Conservation (phyloP, 2,329 filamentous ascomycete species). For the Colletotrichum higginsianum region DNA sequence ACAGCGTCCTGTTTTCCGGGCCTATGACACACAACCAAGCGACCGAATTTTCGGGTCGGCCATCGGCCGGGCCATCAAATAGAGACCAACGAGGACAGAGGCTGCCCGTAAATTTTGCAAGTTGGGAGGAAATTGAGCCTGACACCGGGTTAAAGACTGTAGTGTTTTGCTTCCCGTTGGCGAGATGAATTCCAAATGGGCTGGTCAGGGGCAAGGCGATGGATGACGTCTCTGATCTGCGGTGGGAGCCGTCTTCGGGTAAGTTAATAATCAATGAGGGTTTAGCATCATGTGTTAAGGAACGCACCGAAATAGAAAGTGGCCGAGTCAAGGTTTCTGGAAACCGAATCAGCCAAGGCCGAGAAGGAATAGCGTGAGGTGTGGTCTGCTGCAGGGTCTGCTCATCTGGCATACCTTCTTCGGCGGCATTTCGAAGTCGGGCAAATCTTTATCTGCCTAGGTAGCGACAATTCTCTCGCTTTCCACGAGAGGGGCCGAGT, state of each 20-base stretch:
- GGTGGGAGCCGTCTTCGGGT: neutral
- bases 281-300: neutral
- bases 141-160: fast-evolving
- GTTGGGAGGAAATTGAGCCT: neutral
- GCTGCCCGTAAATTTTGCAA: neutral
- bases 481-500: too few species aligned
- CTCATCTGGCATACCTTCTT: neutral
- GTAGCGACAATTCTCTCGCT: neutral
- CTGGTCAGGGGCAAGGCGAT: neutral
- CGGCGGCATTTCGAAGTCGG: neutral
- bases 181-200: fast-evolving
- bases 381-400: too few species aligned
- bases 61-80: neutral
- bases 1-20: neutral
- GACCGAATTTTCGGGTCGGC: neutral
- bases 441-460: fast-evolving
- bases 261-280: neutral
- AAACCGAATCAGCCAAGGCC: neutral
- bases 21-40: neutral
- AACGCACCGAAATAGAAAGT: neutral
- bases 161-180: neutral
- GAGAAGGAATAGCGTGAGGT: too few species aligned
- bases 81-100: neutral
- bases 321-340: neutral
- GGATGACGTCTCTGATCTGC: slow-evolving; percentile 3